Evolutionary conservation across 1,284 basidiomycete species (phyloP).

Genomic region (Lentinula novae-zelandiae): DNA sequence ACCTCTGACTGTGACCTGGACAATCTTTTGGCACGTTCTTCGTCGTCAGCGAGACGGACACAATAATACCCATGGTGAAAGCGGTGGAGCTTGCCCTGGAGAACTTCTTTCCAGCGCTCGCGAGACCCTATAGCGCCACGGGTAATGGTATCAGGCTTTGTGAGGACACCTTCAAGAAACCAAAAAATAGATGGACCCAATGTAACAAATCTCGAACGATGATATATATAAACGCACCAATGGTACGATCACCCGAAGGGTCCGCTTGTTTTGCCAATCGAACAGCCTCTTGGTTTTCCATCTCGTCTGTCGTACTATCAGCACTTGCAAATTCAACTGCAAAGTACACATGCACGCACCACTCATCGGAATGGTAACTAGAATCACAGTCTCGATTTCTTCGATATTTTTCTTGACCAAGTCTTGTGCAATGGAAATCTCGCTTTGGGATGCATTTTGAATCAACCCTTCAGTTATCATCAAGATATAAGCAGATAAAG

Average conservation of each 20-base stretch:
- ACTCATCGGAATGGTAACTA: conserved; percentile 60
- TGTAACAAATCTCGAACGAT: neutral
- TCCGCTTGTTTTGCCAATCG: conserved; percentile 50
- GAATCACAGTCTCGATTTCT: conserved; percentile 46
- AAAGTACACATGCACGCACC: conserved; percentile 32
- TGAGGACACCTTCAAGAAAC: conserved; percentile 47
- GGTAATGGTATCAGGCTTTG: conserved; percentile 57
- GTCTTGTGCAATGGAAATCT: conserved; percentile 41
- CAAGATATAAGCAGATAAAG: conserved; percentile 5
- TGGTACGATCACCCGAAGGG: conserved; percentile 49
- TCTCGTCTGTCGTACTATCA: conserved; percentile 44
- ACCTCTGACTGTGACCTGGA: conserved; percentile 34
- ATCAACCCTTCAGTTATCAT: conserved; percentile 41
- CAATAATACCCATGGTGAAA: conserved; percentile 64
- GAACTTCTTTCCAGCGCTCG: conserved; percentile 45
- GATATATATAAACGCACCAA: conserved; percentile 35
- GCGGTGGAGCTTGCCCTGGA: conserved; percentile 34
- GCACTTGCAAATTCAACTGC: neutral
- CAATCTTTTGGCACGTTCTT: conserved; percentile 39
- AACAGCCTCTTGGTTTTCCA: conserved; percentile 60
- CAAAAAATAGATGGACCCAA: neutral
- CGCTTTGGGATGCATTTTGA: conserved; percentile 42
- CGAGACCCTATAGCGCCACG: conserved; percentile 40
- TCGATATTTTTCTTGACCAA: conserved; percentile 44
- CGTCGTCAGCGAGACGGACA: conserved; percentile 62